Evolutionary conservation across 2,329 filamentous ascomycete genomes (phyloP).

Genomic region (Penicillium sp.): DNA sequence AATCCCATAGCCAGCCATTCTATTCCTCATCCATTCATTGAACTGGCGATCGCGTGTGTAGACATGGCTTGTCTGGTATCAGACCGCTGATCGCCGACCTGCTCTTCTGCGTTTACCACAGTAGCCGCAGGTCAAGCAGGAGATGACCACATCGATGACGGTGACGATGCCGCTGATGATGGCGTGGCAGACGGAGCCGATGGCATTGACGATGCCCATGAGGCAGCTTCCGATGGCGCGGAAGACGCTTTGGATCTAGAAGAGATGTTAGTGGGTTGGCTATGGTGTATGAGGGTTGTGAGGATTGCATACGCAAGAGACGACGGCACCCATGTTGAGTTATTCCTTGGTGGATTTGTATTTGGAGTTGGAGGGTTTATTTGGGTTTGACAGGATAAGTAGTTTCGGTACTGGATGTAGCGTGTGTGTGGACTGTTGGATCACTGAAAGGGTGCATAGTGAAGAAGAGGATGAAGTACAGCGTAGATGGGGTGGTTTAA

Average conservation of each 20-base stretch:
- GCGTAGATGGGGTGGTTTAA: conserved; percentile 6
- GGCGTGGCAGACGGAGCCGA: conserved; percentile 61
- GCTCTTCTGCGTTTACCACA: conserved; percentile 32
- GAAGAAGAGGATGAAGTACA: not conserved
- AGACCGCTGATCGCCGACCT: conserved; percentile 25
- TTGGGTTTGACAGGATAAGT: conserved; percentile 17
- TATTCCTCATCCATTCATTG: not conserved
- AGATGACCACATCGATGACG: conserved; percentile 63
- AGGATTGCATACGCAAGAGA: conserved; percentile 68
- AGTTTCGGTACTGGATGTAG: conserved; percentile 28
- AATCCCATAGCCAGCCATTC: not conserved
- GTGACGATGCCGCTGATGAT: conserved; percentile 65
- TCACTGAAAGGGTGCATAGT: conserved; percentile 32
- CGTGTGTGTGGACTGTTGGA: conserved; percentile 27
- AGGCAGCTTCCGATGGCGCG: conserved; percentile 62
- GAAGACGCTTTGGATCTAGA: conserved; percentile 57
- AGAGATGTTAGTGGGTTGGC: conserved; percentile 24
- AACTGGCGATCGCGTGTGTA: not conserved
- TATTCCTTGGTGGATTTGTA: conserved; percentile 9
- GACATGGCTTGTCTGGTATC: not conserved
- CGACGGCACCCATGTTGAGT: conserved; percentile 71
- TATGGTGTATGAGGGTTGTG: not conserved
- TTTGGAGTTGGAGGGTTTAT: conserved; percentile 8
- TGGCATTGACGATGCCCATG: conserved; percentile 65
- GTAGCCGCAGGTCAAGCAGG: conserved; percentile 55